Evolutionary conservation across 2,329 filamentous ascomycete species (phyloP), one percentile per base, ranked within the genome.

Genomic region (Fusarium camptoceras): DNA sequence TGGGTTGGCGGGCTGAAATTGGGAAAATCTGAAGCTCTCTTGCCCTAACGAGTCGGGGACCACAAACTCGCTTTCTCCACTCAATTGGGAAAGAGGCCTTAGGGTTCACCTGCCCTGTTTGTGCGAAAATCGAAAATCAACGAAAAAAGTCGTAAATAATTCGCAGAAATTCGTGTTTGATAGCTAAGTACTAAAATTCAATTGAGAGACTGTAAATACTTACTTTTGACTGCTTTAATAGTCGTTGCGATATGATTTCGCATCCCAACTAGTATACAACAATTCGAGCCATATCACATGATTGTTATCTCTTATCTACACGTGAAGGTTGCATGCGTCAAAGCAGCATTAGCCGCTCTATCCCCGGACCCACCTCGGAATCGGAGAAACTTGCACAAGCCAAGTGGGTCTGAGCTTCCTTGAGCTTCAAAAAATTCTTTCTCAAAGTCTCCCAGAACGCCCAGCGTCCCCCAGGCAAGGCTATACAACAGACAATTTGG

Each of bases 21-120:
- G 79, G 81, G 79, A 82, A 81, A 81, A 82, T 82, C 80, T 78
- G 81, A 84, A 56, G 83, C 79, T 82, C 79, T 82, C 81, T 81
- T 81, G 77, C 77, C 77, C 78, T 77, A 81, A 81, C 78, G 76
- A 71, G 66, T 74, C 55, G 57, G 74, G 75, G 70, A 75, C 76
- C 73, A 76, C 79, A 83, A 79, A 75, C 78, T 84, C 81, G 82
- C 83, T 84, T 84, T 66, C 63, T 16, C 63, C 63, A 83, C 82
- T 77, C 56, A 76, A 79, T 75, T 71, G 75, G 76, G 66, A 75
- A 76, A 62, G 75, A 73, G 55, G 71, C 50, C 56, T 82, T 82
- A 82, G 81, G 81, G 81, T 75, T 82, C 75, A 68, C 43, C 77
- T 81, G 78, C 81, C 81, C 81, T 82, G 73, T 60, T 69, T 39